Evolutionary conservation across 2,329 filamentous ascomycete species (phyloP).

Genomic region (Calonectria naviculata): DNA sequence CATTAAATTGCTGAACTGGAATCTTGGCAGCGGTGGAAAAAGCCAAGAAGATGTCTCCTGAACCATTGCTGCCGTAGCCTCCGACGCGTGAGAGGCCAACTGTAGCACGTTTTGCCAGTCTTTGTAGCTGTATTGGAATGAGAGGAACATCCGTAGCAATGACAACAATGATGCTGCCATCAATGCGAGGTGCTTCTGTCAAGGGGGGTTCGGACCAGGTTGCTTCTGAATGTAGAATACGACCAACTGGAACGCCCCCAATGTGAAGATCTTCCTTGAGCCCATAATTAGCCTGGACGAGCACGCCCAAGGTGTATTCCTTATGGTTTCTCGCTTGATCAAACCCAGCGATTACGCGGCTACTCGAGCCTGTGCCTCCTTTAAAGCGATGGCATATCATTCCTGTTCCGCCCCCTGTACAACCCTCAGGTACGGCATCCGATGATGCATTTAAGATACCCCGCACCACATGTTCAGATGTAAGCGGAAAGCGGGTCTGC

Average conservation of each 20-base stretch:
- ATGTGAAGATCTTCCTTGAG: conserved; percentile 66
- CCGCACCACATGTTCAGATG: conserved; percentile 62
- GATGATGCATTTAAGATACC: conserved; percentile 64
- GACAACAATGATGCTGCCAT: conserved; percentile 51
- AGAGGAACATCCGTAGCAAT: conserved; percentile 48
- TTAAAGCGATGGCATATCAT: conserved; percentile 77
- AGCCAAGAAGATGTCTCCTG: conserved; percentile 75
- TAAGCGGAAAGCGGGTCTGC: conserved; percentile 52
- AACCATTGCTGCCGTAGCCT: conserved; percentile 69
- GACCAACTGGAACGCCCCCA: conserved; percentile 70
- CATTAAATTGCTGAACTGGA: conserved; percentile 43
- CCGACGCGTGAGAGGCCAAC: conserved; percentile 71
- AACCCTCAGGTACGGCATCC: conserved; percentile 69
- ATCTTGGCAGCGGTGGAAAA: conserved; percentile 71
- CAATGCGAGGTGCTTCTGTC: conserved; percentile 36
- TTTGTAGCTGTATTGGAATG: conserved; percentile 47
- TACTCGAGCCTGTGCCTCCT: conserved; percentile 73
- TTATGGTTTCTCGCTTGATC: conserved; percentile 46
- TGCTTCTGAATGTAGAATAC: conserved; percentile 53
- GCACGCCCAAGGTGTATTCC: conserved; percentile 68
- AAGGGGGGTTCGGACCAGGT: background rate
- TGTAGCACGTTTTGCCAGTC: conserved; percentile 70
- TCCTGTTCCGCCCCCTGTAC: conserved; percentile 74
- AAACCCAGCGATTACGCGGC: conserved; percentile 63
- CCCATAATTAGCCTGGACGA: conserved; percentile 77